Base-by-base conservation (phyloP, 306 rosid genomes). In the Rosa multiflora region DNA sequence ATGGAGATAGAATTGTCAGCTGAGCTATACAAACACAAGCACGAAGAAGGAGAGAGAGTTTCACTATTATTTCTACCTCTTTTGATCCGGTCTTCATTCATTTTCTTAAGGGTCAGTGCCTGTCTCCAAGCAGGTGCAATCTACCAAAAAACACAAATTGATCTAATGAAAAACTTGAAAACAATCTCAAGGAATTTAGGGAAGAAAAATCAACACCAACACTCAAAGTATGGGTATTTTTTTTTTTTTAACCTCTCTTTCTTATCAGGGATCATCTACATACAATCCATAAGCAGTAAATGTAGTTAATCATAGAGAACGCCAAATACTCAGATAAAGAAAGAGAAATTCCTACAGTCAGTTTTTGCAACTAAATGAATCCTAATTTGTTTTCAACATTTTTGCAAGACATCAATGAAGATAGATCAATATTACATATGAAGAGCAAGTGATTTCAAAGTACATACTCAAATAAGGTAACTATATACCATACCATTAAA, bases 61-160 rank as follows among this genome's bases (percentile, higher is more conserved):
- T 18, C 53, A 58, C 52, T 14, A 72, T 80, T 48, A 70, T 48
- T 23, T 59, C 71, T 80, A 92, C 97, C 97, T 81, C 94, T 92
- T 42, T 91, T 91, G 79, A 94, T 89, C 76, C 74, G 76, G 52
- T 91, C 97, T 83, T 92, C 97, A 11, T 89, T 87, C 35, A 85
- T 15, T 76, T 87, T 91, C 85, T 89, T 90, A 72, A 92, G 92
- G 69, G 85, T 73, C 76, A 72, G 81, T 56, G 97, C 96, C 83
- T 94, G 97, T 78, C 98, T 90, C 98, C 97, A 94, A 83, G 91
- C 97, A 73, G 98, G 97, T 59, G 93, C 97, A 87, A 89, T 88
- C 98, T 94, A 83, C 87, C 81, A 84, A 67, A 82, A 49, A 58
- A 26, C 61, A 49, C 59, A 7, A 21, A 35, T 49, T 63, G 43